phyloP scores from a whole-genome alignment of 2,329 filamentous ascomycete species.

The Fusarium heterosporum region DNA sequence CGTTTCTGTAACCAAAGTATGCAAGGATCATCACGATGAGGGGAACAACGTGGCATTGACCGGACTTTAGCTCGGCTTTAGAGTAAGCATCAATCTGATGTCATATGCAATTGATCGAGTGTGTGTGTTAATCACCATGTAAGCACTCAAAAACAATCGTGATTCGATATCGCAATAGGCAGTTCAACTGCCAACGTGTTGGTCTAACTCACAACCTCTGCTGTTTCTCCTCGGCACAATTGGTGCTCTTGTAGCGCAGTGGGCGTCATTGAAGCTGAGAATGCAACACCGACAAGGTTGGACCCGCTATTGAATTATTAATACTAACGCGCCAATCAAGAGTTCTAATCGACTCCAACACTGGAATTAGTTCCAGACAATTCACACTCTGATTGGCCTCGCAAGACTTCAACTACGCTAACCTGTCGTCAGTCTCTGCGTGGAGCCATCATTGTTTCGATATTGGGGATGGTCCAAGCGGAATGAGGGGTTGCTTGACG shows the following conservation, averaged over 20 bases:
- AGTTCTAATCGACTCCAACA: not conserved
- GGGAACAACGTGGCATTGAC: conserved; percentile 6
- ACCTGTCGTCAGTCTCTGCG: conserved; percentile 24
- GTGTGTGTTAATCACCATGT: not conserved
- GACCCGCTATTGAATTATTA: conserved; percentile 29
- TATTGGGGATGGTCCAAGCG: not conserved
- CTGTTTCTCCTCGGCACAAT: too few species aligned
- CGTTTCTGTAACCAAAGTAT: not conserved
- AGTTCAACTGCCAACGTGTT: not conserved
- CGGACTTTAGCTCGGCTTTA: conserved; percentile 32
- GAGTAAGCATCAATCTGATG: not conserved
- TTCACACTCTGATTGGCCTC: conserved; percentile 14
- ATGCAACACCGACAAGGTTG: not conserved
- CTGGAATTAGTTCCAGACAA: not conserved
- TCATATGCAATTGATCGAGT: not conserved
- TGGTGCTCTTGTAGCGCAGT: not conserved
- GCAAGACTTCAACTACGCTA: conserved; percentile 3
- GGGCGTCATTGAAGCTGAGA: conserved; percentile 24
- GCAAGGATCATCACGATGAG: not conserved
- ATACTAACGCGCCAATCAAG: conserved; percentile 17
- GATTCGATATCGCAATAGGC: not conserved
- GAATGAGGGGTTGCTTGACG: conserved; percentile 2
- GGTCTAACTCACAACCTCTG: not conserved
- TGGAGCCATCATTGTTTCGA: conserved; percentile 29
- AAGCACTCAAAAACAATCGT: conserved; percentile 5